Base-by-base conservation (phyloP, 805 yeast genomes). In the Tetrapisispora phaffii region DNA sequence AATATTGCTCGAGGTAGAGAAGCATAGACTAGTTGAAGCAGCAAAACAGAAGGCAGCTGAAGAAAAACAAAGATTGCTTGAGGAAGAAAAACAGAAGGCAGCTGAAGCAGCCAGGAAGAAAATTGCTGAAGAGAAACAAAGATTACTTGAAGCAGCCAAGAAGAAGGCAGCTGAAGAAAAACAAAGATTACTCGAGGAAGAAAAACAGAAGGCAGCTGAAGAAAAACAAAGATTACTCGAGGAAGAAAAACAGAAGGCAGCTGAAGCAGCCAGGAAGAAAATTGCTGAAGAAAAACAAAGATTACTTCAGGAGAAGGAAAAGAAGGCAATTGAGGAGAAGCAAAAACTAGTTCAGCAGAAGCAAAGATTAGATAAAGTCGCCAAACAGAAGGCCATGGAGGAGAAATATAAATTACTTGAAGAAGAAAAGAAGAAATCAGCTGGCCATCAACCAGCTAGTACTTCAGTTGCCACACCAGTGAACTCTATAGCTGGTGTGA, bases 401-500 rank as follows among this genome's bases (percentile, higher is more conserved):
- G 35, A 33, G 19, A 13, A 34, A 10, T 13, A 21, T 7, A 34
- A 21, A n/a, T 12, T 21, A 34, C 15, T 12, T 10, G 38, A 34
- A 21, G 38, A 20, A 35, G 19, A 17, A 3, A 34, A 20, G 12
- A 34, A 17, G 36, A 34, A 34, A 34, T 4, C 19, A 34, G 20
- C 23, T 17, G 13, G n/a, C 4, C n/a, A 22, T 6, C 7, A 32
- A 15, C n/a, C 20, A 10, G 16, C 13, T 28, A 28, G 13, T 9
- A 28, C 10, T 12, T 12, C 16, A 4, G 34, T 4, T 32, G 13
- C 34, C 19, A 34, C 3, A 8, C 7, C n/a, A 19, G 31, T 10
- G 10, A 6, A 12, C 15, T 28, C 13, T 20, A 10, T 32, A 3
- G n/a, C 9, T 16, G 31, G 17, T 67, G 76, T 85, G 58, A 73